These are phyloP conservation scores for Globisporangium nagaii DNA, from an alignment of 352 stramenopile species.

Conservation along the genomic window DNA sequence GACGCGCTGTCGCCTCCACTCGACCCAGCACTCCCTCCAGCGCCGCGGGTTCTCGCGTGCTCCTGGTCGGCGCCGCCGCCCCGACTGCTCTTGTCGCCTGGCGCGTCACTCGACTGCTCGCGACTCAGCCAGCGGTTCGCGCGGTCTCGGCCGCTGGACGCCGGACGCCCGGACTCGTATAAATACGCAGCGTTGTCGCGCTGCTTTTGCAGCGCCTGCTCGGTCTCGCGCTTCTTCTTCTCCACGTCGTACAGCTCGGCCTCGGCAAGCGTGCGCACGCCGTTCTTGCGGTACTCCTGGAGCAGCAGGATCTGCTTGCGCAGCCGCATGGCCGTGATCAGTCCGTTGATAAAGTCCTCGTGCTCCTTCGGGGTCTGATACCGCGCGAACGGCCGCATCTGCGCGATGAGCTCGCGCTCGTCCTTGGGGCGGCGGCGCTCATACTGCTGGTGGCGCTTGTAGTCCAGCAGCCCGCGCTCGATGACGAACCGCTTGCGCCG, in stretches of 20 bases:
- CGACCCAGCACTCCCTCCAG: constrained; percentile 1
- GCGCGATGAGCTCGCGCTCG: constrained; percentile 92
- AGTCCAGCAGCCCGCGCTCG: constrained; percentile 89
- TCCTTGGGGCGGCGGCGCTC: constrained; percentile 90
- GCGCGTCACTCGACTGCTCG: constrained; percentile 29
- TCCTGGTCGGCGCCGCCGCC: constrained; percentile 15
- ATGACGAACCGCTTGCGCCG: constrained; percentile 90
- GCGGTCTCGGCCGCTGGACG: constrained; percentile 51
- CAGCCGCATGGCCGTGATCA: constrained; percentile 88
- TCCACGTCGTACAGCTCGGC: constrained; percentile 94
- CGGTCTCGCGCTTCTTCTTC: constrained; percentile 90
- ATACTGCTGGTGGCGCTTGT: constrained; percentile 91
- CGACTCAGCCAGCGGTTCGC: constrained; percentile 67
- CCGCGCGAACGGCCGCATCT: constrained; percentile 93
- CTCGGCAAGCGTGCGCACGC: constrained; percentile 91
- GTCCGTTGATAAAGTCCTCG: constrained; percentile 89
- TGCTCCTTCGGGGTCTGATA: constrained; percentile 94
- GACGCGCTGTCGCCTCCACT: constrained; percentile 10
- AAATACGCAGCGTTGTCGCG: constrained; percentile 83
- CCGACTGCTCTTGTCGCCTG: constrained; percentile 7
- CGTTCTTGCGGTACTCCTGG: constrained; percentile 94
- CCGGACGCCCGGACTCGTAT: constrained; percentile 65
- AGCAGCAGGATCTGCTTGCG: constrained; percentile 95
- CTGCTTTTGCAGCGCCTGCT: constrained; percentile 87
- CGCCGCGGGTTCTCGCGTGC: constrained; percentile 11